These are phyloP conservation scores for Penicillium robsamsonii DNA, from an alignment of 495 filamentous ascomycete genomes.

Conservation along the genomic window DNA sequence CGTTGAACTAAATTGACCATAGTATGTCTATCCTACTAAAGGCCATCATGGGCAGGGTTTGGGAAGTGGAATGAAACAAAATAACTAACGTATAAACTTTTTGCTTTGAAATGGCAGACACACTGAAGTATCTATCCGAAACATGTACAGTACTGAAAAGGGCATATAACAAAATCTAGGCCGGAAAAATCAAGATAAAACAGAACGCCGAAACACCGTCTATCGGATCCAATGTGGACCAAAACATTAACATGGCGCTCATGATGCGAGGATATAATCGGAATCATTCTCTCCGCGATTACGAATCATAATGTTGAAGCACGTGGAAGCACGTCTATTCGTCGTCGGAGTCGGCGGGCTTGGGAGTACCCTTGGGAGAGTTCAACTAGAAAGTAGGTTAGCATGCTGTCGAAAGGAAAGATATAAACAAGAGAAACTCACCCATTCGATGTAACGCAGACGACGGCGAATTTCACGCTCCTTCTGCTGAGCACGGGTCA, in stretches of 20 bases:
- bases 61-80: neutral
- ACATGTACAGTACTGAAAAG: slow-evolving; percentile 13
- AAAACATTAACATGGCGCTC: slow-evolving; percentile 19
- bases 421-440: slow-evolving; percentile 29
- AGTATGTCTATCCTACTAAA: neutral
- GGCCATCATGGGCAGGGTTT: too few species aligned
- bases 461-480: slow-evolving; percentile 83
- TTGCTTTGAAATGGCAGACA: slow-evolving; percentile 10
- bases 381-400: slow-evolving; percentile 38
- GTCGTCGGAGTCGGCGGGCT: slow-evolving; percentile 75
- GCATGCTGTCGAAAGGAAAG: slow-evolving; percentile 8
- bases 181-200: slow-evolving; percentile 7
- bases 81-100: slow-evolving; percentile 8
- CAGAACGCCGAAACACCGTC: slow-evolving; percentile 27
- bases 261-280: slow-evolving; percentile 27
- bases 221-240: slow-evolving; percentile 30
- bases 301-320: slow-evolving; percentile 23
- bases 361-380: slow-evolving; percentile 71
- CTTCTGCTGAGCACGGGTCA: slow-evolving; percentile 93
- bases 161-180: slow-evolving; percentile 6
- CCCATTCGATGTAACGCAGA: slow-evolving; percentile 94
- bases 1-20: neutral
- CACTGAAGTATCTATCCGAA: slow-evolving; percentile 11
- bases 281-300: slow-evolving; percentile 15
- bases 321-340: slow-evolving; percentile 47